A percentile compares a stretch with the other conserved stretches of the same genome.
These are phyloP conservation scores for Platanthera guangdongensis DNA, from an alignment of 106 monocot species.

Conservation along the genomic window DNA sequence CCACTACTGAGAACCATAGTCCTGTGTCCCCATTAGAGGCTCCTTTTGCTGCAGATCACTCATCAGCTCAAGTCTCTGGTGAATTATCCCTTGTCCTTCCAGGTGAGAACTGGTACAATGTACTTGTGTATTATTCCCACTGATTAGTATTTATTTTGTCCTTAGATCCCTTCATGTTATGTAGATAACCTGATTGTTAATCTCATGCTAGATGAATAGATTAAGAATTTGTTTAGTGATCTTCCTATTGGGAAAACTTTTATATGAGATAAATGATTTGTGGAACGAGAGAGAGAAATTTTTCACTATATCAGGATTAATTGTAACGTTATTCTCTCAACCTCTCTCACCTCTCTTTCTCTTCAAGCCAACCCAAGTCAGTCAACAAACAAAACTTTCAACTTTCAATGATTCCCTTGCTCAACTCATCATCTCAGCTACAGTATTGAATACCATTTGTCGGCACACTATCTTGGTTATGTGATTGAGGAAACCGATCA, in stretches of 20 bases:
- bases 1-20: constrained; percentile 66
- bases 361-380: too few species aligned
- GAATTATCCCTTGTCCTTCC: constrained; percentile 13
- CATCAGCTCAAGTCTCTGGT: constrained; percentile 23
- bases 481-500: too few species aligned
- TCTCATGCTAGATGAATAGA: background rate
- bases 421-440: too few species aligned
- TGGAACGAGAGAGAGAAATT: too few species aligned
- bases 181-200: background rate
- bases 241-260: background rate
- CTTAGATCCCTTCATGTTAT: background rate
- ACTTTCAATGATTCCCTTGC: too few species aligned
- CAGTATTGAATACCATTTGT: too few species aligned
- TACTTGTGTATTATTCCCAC: constrained; percentile 11
- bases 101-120: constrained; percentile 7
- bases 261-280: too few species aligned
- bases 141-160: background rate
- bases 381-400: too few species aligned
- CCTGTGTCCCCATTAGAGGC: constrained; percentile 74
- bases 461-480: too few species aligned
- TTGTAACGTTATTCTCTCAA: too few species aligned
- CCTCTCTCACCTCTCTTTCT: too few species aligned
- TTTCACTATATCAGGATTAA: too few species aligned
- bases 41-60: constrained; percentile 44
- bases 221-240: background rate